These are phyloP conservation scores for Crepidotus variabilis DNA, from an alignment of 768 basidiomycete genomes.

Conservation along the genomic window DNA sequence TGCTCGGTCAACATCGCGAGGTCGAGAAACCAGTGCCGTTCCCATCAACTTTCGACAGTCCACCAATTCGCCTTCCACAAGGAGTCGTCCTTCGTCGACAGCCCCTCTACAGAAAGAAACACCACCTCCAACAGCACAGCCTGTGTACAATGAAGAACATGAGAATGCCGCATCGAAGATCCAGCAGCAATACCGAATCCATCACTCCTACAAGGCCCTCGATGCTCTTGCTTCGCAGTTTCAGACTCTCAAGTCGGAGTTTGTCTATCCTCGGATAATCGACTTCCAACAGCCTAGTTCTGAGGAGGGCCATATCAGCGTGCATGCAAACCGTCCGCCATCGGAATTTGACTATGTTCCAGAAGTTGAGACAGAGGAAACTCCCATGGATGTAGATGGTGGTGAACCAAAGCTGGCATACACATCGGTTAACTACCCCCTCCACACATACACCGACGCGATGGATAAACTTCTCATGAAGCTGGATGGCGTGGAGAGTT, in stretches of 20 bases:
- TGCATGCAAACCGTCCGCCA: constrained; percentile 18
- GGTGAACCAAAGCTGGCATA: constrained; percentile 48
- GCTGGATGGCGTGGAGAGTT: constrained; percentile 67
- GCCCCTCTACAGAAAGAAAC: constrained; percentile 7
- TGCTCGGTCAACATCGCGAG: constrained; percentile 1
- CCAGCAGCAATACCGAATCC: constrained; percentile 42
- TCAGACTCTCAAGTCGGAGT: constrained; percentile 34
- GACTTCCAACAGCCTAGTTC: constrained; percentile 41
- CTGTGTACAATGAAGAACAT: constrained; percentile 24
- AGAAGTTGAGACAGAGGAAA: constrained; percentile 4
- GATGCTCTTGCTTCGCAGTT: constrained; percentile 39
- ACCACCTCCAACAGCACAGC: constrained; percentile 9
- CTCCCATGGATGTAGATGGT: constrained; percentile 15
- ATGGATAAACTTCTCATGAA: constrained; percentile 60
- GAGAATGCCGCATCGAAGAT: constrained; percentile 43
- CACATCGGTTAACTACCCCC: constrained; percentile 52
- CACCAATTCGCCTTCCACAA: constrained; percentile 2
- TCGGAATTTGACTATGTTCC: constrained; percentile 12
- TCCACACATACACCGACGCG: constrained; percentile 61
- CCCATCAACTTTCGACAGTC: constrained; percentile 11
- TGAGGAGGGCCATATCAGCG: constrained; percentile 24
- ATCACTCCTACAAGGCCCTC: constrained; percentile 38
- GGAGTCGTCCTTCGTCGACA: constrained; percentile 1
- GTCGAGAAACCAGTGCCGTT: constrained; percentile 1
- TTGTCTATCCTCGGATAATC: constrained; percentile 40